Evolutionary conservation across 768 basidiomycete genomes (phyloP), one percentile per base, ranked within the genome.

Genomic region (Amanita thiersii): DNA sequence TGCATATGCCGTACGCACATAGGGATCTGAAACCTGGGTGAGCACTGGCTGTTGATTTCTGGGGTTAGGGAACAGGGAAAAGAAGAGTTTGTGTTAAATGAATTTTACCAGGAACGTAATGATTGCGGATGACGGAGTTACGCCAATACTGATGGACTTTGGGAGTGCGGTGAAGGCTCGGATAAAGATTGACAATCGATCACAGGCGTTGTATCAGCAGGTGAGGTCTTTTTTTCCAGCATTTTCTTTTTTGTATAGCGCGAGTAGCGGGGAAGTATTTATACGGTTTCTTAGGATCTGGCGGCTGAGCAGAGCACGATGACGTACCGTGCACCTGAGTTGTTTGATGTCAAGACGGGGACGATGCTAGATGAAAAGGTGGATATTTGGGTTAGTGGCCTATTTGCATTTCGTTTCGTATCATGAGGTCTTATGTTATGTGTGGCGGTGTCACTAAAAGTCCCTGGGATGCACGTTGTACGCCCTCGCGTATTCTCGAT

Each of bases 241-340:
- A 46, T 32, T 24, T 9, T 14, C 23, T 23, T 30, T 26, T 28
- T 39, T 32, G 8, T 26, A 12, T 18, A 37, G 14, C 14, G n/a
- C 21, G 23, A 19, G 25, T 21, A 32, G 21, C n/a, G 25, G 21
- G 11, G 26, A 51, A 2, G 43, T 8, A 21, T 17, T 40, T 38
- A 18, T 7, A 9, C 19, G 11, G n/a, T 33, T 21, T 19, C 45
- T 14, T 45, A 87, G 77, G 96, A 99, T 58, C 79, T 94, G 48
- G 96, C 96, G 2, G 91, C 90, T 12, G 96, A 99, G 60, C 93
- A 94, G 60, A 94, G 91, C 50, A 91, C 92, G 9, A 98, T 99
- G 96, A 88, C 96, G 0, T 99, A 94, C 53, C 81, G 96, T 14
- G 93, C 96, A 1, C 96, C 96, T 0, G 96, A 99, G 56, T 69